These are phyloP conservation scores for Gastrolobium villosum DNA, from an alignment of 306 rosid species.

Conservation along the genomic window DNA sequence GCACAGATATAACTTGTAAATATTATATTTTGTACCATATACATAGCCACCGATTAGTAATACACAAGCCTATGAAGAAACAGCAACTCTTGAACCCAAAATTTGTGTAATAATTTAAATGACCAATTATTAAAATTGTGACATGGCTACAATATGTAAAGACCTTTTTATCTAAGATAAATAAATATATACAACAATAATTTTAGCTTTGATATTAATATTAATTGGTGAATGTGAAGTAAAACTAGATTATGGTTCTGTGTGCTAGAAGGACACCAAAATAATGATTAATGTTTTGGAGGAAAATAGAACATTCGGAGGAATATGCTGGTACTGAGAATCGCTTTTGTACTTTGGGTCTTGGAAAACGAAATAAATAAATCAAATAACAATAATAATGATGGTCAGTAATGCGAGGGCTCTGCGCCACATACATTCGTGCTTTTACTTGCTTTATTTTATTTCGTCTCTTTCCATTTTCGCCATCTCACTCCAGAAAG, in stretches of 20 bases:
- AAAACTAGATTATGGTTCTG: neutral
- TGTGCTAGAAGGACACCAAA: constrained; percentile 5
- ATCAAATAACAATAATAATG: neutral
- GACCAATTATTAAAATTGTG: no score
- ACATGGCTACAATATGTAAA: no score
- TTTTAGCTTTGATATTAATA: neutral
- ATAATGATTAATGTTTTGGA: constrained; percentile 21
- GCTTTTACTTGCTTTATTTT: neutral
- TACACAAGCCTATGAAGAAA: no score
- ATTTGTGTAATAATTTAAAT: neutral
- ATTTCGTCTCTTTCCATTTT: neutral
- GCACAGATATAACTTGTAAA: neutral
- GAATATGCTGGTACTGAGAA: constrained; percentile 64
- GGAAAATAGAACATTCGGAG: constrained; percentile 67
- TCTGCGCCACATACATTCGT: constrained; percentile 71
- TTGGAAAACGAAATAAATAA: constrained; percentile 24
- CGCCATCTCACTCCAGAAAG: constrained; percentile 49
- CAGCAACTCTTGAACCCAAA: neutral
- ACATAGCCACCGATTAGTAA: no score
- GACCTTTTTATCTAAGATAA: no score
- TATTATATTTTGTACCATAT: no score
- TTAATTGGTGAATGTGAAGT: neutral
- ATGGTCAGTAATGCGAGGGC: constrained; percentile 55
- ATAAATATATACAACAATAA: no score
- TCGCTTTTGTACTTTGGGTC: constrained; percentile 40